phyloP scores from a whole-genome alignment of 2,329 filamentous ascomycete species.

The Sarocladium brachiariae region DNA sequence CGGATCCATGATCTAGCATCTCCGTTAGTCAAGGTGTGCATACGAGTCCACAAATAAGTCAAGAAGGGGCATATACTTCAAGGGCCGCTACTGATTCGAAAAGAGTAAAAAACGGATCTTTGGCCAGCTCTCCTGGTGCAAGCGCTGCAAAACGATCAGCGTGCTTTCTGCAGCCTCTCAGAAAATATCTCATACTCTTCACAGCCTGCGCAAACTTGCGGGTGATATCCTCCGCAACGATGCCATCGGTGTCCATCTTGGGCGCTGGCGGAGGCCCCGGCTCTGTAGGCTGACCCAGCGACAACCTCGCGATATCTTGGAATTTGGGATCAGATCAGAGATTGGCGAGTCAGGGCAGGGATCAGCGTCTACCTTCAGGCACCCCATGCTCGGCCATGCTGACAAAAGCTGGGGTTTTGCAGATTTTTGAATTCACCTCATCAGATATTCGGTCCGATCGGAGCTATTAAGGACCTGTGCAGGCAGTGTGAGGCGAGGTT shows the following conservation, averaged over 20 bases:
- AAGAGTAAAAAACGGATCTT: slow-evolving; percentile 89
- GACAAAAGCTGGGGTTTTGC: not conserved
- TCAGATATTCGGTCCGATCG: not conserved
- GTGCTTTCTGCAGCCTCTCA: not conserved
- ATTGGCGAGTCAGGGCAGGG: slow-evolving; percentile 13
- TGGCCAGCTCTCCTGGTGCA: slow-evolving; percentile 74
- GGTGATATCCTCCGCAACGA: slow-evolving; percentile 54
- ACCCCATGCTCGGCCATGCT: slow-evolving; percentile 1
- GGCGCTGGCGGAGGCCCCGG: slow-evolving; percentile 30
- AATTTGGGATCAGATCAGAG: not conserved
- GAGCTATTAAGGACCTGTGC: not conserved
- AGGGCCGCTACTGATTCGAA: slow-evolving; percentile 89
- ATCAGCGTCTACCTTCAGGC: not conserved
- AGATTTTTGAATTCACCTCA: not conserved
- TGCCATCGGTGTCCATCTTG: slow-evolving; percentile 37
- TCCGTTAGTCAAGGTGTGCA: not conserved
- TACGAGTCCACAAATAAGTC: not conserved
- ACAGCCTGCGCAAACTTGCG: slow-evolving; percentile 46
- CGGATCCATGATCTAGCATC: slow-evolving; percentile 82
- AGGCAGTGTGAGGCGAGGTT: not conserved
- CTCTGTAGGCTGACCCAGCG: slow-evolving; percentile 27
- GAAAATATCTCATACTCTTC: slow-evolving; percentile 34
- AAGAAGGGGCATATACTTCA: slow-evolving; percentile 43
- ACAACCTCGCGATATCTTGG: slow-evolving; percentile 36
- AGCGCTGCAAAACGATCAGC: slow-evolving; percentile 50